These are phyloP conservation scores for Clarireedia paspali DNA, from an alignment of 2,329 filamentous ascomycete species.

Conservation along the genomic window DNA sequence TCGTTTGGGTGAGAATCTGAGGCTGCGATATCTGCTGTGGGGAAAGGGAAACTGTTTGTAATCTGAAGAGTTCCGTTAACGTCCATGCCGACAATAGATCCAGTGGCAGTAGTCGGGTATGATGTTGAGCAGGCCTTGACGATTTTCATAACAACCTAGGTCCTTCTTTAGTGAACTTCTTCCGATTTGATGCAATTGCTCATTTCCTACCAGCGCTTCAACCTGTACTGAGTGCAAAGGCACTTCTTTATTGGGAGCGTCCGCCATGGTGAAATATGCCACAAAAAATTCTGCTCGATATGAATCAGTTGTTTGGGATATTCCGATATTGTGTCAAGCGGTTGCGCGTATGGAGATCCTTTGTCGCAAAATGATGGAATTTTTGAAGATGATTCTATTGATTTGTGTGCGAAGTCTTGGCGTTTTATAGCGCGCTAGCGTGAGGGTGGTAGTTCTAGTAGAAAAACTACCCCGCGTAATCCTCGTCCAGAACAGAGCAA, in stretches of 20 bases:
- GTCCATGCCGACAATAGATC: slow-evolving; percentile 91
- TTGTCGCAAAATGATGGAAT: slow-evolving; percentile 10
- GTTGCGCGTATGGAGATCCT: slow-evolving; percentile 5
- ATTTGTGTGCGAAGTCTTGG: slow-evolving; percentile 12
- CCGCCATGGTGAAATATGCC: slow-evolving; percentile 43
- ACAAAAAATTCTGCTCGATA: background rate
- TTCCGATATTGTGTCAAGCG: background rate
- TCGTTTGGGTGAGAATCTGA: slow-evolving; percentile 68
- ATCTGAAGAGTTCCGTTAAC: slow-evolving; percentile 72
- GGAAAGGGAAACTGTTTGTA: slow-evolving; percentile 94
- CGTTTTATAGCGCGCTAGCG: slow-evolving; percentile 2
- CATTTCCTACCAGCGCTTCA: slow-evolving; percentile 73
- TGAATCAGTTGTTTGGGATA: background rate
- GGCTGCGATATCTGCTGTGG: slow-evolving; percentile 64
- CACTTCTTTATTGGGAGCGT: slow-evolving; percentile 50
- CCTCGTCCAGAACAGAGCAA: background rate
- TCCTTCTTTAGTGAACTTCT: slow-evolving; percentile 18
- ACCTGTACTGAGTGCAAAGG: slow-evolving; percentile 85
- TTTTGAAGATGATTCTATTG: slow-evolving; percentile 8
- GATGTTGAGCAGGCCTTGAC: slow-evolving; percentile 86
- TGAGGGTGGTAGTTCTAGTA: background rate
- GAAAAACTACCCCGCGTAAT: slow-evolving; percentile 6
- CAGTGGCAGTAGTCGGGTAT: slow-evolving; percentile 85
- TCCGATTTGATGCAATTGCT: slow-evolving; percentile 28
- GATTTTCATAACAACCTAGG: slow-evolving; percentile 91